A percentile compares a stretch with the other conserved stretches of the same genome.
Conservation (phyloP, 192 early-diverging fungal species). For the Gryganskiella cystojenkinii region DNA sequence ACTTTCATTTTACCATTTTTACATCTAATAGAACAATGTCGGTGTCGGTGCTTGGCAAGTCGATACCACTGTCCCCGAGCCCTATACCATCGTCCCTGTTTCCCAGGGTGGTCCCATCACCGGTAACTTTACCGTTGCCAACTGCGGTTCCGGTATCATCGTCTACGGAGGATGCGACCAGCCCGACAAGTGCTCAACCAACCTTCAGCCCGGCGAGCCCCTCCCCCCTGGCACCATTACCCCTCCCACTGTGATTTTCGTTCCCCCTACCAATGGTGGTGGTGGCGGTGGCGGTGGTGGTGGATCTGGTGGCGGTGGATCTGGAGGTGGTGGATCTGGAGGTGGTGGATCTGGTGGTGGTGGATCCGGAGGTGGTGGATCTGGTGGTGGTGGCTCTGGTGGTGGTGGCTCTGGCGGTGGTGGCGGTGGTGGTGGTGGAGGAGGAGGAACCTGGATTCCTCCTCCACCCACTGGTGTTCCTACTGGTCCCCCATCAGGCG, state of each 20-base stretch:
- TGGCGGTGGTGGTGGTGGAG: conserved; percentile 1
- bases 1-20: neutral
- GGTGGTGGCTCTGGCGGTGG: neutral
- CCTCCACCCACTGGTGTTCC: conserved; percentile 16
- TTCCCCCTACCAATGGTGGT: conserved; percentile 13
- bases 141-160: conserved; percentile 41
- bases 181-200: conserved; percentile 29
- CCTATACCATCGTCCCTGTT: conserved; percentile 33
- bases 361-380: neutral
- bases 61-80: conserved; percentile 15
- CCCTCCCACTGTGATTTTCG: conserved; percentile 26
- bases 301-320: neutral
- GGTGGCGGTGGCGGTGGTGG: conserved; percentile 19
- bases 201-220: conserved; percentile 35
- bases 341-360: conserved; percentile 3
- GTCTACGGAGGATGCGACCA: conserved; percentile 35
- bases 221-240: conserved; percentile 22
- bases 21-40: conserved; percentile 32
- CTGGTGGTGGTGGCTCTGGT: neutral
- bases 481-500: conserved; percentile 38
- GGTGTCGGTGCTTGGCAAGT: conserved; percentile 48
- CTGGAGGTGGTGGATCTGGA: neutral
- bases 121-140: conserved; percentile 29
- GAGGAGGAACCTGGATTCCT: conserved; percentile 21
- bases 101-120: conserved; percentile 39